phyloP scores from a whole-genome alignment of 2,329 filamentous ascomycete genomes.

The Elsinoe australis region DNA sequence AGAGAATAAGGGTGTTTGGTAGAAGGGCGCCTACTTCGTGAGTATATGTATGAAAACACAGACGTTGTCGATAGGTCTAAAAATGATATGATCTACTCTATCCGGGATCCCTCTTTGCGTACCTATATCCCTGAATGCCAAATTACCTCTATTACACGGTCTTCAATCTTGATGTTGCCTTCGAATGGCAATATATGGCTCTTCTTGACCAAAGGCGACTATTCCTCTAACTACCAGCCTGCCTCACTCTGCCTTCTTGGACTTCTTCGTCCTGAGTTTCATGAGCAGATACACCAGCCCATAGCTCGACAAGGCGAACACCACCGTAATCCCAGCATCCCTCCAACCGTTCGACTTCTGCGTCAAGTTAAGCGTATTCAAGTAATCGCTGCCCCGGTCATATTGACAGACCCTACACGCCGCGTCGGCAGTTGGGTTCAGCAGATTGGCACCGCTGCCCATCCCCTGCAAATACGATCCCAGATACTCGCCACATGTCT shows the following conservation, averaged over 20 bases:
- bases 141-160: no score
- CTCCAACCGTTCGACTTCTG: slow-evolving; percentile 16
- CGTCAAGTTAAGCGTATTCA: slow-evolving; percentile 15
- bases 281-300: slow-evolving; percentile 10
- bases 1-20: slow-evolving; percentile 72
- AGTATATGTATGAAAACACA: no score
- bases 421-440: slow-evolving; percentile 34
- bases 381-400: slow-evolving; percentile 16
- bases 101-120: no score
- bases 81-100: no score
- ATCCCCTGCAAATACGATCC: slow-evolving; percentile 27
- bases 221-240: no score
- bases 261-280: slow-evolving; percentile 16
- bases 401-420: slow-evolving; percentile 19
- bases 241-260: slow-evolving; percentile 8
- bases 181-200: no score
- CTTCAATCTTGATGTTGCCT: no score
- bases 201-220: no score
- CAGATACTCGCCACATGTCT: slow-evolving; percentile 38
- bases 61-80: no score
- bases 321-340: slow-evolving; percentile 8
- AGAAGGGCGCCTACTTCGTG: no score
- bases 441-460: slow-evolving; percentile 32
- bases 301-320: slow-evolving; percentile 8
- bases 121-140: no score